A percentile compares a stretch with the other conserved stretches of the same genome.
Conservation (phyloP, 2,329 filamentous ascomycete species). For the Penicillium thymicola region DNA sequence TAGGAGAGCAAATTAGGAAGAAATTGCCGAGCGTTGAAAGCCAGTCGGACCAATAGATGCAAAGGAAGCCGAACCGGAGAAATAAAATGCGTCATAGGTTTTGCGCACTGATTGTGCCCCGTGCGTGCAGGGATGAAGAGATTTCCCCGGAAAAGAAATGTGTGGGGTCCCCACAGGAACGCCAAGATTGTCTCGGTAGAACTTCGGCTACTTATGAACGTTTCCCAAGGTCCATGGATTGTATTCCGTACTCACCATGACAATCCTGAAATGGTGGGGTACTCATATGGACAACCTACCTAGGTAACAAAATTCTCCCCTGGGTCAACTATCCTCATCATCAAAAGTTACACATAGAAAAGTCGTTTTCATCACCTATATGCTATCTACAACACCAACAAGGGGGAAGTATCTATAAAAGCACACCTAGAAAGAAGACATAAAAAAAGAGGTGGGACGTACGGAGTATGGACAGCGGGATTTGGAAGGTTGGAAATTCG, state of each 20-base stretch:
- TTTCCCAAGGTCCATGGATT: too few species aligned
- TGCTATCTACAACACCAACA: background rate
- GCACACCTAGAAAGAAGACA: too few species aligned
- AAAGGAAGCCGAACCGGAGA: background rate
- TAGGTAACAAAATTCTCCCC: background rate
- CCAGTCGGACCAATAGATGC: background rate
- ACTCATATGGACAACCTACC: background rate
- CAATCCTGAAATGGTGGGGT: background rate
- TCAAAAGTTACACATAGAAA: background rate
- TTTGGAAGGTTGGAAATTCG: background rate
- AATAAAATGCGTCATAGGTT: background rate
- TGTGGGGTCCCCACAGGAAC: conserved; percentile 1
- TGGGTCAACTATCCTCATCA: background rate
- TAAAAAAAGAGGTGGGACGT: background rate
- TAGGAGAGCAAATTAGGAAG: background rate
- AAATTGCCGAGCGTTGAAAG: background rate
- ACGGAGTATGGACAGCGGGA: too few species aligned
- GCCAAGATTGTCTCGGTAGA: background rate
- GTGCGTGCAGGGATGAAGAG: background rate
- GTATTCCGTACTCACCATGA: background rate
- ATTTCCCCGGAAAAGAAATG: conserved; percentile 1
- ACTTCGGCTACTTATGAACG: background rate
- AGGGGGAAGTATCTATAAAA: background rate
- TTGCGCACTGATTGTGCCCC: background rate
- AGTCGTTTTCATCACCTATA: background rate